phyloP scores from a whole-genome alignment of 148 eudicot genomes.

The Rhododendron simsii region DNA sequence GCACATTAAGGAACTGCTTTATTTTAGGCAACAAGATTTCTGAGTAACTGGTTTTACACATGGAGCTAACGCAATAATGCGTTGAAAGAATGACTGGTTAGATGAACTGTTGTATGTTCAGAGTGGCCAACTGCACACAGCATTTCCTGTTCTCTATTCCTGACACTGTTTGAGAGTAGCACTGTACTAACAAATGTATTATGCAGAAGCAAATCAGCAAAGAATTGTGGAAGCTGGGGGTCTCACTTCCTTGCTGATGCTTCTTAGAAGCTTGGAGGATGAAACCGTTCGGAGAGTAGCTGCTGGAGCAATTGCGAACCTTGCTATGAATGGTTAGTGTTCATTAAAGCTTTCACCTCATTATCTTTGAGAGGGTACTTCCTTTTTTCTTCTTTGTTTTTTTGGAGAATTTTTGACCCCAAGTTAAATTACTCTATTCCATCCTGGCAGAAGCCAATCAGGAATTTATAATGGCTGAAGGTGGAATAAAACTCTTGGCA shows the following conservation, averaged over 20 bases:
- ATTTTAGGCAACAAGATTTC: neutral
- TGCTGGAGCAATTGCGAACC: slow-evolving; percentile 99
- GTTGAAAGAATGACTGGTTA: neutral
- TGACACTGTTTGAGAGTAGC: neutral
- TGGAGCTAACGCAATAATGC: neutral
- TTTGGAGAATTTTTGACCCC: neutral
- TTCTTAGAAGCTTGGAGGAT: slow-evolving; percentile 87
- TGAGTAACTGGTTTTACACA: neutral
- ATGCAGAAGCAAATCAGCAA: slow-evolving; percentile 87
- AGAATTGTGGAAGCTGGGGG: slow-evolving; percentile 97
- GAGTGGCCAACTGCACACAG: neutral
- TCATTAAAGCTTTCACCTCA: neutral
- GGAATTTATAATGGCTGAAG: slow-evolving; percentile 90
- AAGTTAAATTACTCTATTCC: slow-evolving; percentile 1
- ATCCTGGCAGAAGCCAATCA: slow-evolving; percentile 82
- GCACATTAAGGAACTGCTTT: neutral
- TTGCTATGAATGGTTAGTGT: slow-evolving; percentile 89
- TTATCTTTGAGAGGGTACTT: neutral
- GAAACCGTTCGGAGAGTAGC: slow-evolving; percentile 96
- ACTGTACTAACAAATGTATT: slow-evolving; percentile 6
- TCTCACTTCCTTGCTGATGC: slow-evolving; percentile 89
- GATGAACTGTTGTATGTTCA: neutral
- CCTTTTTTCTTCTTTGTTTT: neutral
- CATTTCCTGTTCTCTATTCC: neutral
- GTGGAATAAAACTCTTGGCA: slow-evolving; percentile 89